Evolutionary conservation across 805 yeast species (phyloP).

Genomic region (Saccharomycopsis selenospora): DNA sequence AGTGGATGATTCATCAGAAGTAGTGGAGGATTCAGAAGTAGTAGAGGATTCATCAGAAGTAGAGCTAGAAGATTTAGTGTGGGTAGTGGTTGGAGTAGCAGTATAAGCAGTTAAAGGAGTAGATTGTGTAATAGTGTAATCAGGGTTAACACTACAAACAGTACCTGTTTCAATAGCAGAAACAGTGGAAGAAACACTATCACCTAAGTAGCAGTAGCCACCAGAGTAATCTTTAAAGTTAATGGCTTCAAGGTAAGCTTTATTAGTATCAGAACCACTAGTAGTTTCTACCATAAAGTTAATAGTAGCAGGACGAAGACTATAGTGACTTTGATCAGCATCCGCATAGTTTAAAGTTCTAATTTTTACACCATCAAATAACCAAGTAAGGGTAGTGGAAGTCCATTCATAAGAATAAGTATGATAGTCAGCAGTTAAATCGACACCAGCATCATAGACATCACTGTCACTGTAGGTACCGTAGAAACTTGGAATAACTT

Average conservation of each 20-base stretch:
- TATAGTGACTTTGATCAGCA: conserved; percentile 3
- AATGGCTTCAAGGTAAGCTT: conserved; percentile 6
- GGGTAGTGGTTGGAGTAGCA: conserved; percentile 18
- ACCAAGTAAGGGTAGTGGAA: conserved; percentile 5
- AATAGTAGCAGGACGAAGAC: conserved; percentile 12
- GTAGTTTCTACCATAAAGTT: conserved; percentile 16
- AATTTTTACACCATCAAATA: conserved; percentile 12
- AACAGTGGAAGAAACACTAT: background rate
- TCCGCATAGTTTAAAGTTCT: conserved; percentile 3
- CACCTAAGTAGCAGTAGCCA: conserved; percentile 8
- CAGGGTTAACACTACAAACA: background rate
- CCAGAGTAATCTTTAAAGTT: conserved; percentile 8
- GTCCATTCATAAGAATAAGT: conserved; percentile 9
- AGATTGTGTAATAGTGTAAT: background rate
- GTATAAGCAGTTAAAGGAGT: conserved; percentile 9
- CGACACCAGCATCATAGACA: conserved; percentile 1
- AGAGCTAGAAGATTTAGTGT: conserved; percentile 10
- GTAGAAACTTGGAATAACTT: conserved; percentile 6
- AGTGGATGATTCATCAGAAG: background rate
- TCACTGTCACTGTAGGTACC: conserved; percentile 6
- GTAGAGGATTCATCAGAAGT: background rate
- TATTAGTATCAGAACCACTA: conserved; percentile 1
- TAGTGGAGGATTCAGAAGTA: conserved; percentile 2
- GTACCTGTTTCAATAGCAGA: background rate
- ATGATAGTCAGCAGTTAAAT: conserved; percentile 8